Evolutionary conservation across 2,329 filamentous ascomycete species (phyloP), one percentile per base, ranked within the genome.

Genomic region (Neophaeococcomyces aloes): DNA sequence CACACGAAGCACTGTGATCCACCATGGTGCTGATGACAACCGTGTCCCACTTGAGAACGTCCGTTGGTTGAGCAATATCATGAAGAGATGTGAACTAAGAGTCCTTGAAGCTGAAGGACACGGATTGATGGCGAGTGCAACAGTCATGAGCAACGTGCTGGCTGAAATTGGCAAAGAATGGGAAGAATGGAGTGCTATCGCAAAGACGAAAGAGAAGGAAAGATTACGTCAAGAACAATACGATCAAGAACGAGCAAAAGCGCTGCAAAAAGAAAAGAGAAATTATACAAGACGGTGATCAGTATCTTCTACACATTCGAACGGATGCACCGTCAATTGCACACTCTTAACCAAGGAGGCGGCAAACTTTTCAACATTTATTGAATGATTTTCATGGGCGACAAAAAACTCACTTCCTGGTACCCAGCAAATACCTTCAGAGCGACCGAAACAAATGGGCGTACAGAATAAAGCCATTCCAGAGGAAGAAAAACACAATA

Each of bases 1-100:
- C 53, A 93, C 83, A 4, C 78, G 87, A 7, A 78, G 86, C 0
- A 84, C 96, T 0, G 82, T 95, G 18, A 94, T 98, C 52, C 89
- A 95, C 57, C 91, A 98, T 60, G 91, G 91, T 29, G 86, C 79
- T 57, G 80, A 84, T 55, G 91, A 98, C 58, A 87, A 83, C 5
- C 77, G 91, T 18, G 91, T 98, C 1, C 91, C 91, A 0, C 83
- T 94, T 11, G 91, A 94, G 45, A 98, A 98, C 57, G 86, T 95
- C 17, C 76, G 82, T 52, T 98, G 91, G 91, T 73, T 98, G 6
- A 88, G 87, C 46, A 88, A 88, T 63, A 84, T 84, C 32, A 96
- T 98, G 88, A 79, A 84, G 23, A 74, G 85, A 37, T 96, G 89
- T 61, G 91, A 96, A 61, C 86, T 98, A 11, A 73, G 89, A 4